phyloP scores from a whole-genome alignment of 2,329 filamentous ascomycete species.

The Elsinoe necatrix region DNA sequence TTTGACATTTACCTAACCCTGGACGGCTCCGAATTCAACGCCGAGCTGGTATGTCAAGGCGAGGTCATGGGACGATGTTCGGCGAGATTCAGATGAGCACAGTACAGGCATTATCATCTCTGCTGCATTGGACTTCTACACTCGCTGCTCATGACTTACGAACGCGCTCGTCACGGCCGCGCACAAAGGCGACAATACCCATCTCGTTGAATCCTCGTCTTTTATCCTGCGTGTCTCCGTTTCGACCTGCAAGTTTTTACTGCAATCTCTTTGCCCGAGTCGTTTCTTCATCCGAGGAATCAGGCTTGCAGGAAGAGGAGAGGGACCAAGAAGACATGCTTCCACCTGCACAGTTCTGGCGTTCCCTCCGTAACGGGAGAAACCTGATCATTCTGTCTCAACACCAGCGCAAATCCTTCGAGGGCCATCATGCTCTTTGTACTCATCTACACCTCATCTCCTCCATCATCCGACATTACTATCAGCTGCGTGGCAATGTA shows the following conservation, averaged over 20 bases:
- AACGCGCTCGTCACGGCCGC: slow-evolving; percentile 11
- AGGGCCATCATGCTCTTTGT: neutral
- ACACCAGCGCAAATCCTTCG: neutral
- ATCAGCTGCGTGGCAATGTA: neutral
- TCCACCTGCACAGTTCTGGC: slow-evolving; percentile 1
- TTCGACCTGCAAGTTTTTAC: neutral
- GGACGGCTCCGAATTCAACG: slow-evolving; percentile 95
- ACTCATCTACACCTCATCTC: neutral
- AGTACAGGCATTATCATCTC: neutral
- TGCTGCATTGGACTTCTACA: neutral
- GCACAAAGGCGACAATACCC: slow-evolving; percentile 9
- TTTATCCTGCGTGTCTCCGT: neutral
- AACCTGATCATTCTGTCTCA: neutral
- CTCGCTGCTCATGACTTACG: slow-evolving; percentile 6
- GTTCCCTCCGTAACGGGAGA: neutral
- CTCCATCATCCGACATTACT: neutral
- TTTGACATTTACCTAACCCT: slow-evolving; percentile 76
- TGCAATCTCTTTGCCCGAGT: neutral
- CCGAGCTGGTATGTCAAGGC: slow-evolving; percentile 96
- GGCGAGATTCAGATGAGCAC: slow-evolving; percentile 63
- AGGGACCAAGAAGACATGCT: neutral
- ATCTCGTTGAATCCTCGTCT: neutral
- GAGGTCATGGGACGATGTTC: slow-evolving; percentile 98
- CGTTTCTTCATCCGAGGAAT: neutral
- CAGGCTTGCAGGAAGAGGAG: neutral